These are phyloP conservation scores for Dioscorea zingiberensis DNA, from an alignment of 106 monocot species.

Conservation along the genomic window DNA sequence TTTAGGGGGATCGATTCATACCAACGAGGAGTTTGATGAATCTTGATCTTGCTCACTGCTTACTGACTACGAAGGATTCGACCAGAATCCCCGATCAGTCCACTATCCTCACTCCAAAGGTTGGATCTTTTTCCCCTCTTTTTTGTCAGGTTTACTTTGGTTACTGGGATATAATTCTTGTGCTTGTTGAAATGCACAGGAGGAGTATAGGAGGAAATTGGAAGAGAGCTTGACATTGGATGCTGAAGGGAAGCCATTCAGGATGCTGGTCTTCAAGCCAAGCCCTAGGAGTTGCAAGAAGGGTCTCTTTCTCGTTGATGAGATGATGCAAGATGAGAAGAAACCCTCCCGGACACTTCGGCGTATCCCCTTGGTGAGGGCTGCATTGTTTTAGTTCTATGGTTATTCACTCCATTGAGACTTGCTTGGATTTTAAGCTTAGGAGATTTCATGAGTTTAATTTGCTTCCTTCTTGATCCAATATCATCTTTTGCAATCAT, in stretches of 20 bases:
- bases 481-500: too few relatives aligned
- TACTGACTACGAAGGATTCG: slow-evolving; percentile 3
- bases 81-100: slow-evolving; percentile 6
- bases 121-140: slow-evolving; percentile 2
- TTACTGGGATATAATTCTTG: neutral
- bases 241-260: slow-evolving; percentile 35
- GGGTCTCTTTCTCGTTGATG: slow-evolving; percentile 13
- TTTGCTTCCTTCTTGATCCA: too few relatives aligned
- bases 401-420: too few relatives aligned
- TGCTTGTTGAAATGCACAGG: slow-evolving; percentile 8
- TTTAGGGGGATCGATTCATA: slow-evolving; percentile 44
- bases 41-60: slow-evolving; percentile 22
- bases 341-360: slow-evolving; percentile 2
- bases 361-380: slow-evolving; percentile 8
- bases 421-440: too few relatives aligned
- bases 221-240: slow-evolving; percentile 35
- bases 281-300: slow-evolving; percentile 15
- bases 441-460: too few relatives aligned
- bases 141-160: neutral
- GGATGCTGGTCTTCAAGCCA: slow-evolving; percentile 29
- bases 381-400: neutral
- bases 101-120: slow-evolving; percentile 12
- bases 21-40: slow-evolving; percentile 54
- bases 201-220: slow-evolving; percentile 37
- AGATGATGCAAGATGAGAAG: slow-evolving; percentile 16